phyloP scores from a whole-genome alignment of 345 rosid genomes.

The Lepidium sativum region DNA sequence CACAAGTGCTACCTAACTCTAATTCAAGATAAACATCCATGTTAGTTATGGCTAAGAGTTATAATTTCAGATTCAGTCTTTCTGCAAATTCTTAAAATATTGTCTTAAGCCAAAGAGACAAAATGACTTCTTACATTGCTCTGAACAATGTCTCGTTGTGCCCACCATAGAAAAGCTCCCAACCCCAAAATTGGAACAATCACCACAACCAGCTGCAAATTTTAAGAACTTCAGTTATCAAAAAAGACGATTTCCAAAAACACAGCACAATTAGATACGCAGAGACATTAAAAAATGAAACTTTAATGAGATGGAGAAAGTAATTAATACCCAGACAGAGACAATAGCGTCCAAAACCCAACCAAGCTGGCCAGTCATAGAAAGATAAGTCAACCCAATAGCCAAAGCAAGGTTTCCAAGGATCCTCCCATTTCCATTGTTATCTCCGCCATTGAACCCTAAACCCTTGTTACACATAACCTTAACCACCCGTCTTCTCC shows the following conservation, averaged over 20 bases:
- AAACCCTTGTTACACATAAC: slow-evolving; percentile 65
- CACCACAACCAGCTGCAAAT: slow-evolving; percentile 57
- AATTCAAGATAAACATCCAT: not conserved
- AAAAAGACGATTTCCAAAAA: not conserved
- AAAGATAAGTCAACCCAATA: slow-evolving; percentile 27
- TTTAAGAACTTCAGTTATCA: not conserved
- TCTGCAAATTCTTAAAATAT: not conserved
- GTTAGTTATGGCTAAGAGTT: not conserved
- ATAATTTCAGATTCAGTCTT: not conserved
- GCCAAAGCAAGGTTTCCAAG: slow-evolving; percentile 81
- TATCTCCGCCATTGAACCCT: slow-evolving; percentile 60
- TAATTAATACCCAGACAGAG: slow-evolving; percentile 23
- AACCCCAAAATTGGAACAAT: slow-evolving; percentile 66
- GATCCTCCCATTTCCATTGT: slow-evolving; percentile 49
- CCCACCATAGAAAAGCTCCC: slow-evolving; percentile 96
- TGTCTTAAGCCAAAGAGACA: not conserved
- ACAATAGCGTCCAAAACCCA: slow-evolving; percentile 31
- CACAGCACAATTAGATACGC: not conserved
- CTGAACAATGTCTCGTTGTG: slow-evolving; percentile 70
- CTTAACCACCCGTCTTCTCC: slow-evolving; percentile 37
- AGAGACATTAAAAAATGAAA: not conserved
- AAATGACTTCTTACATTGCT: slow-evolving; percentile 53
- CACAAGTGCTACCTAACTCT: not conserved
- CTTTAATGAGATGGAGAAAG: not conserved
- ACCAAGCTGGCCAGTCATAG: slow-evolving; percentile 28